Base-by-base conservation (phyloP, 805 yeast genomes). In the Saitoella complicata region DNA sequence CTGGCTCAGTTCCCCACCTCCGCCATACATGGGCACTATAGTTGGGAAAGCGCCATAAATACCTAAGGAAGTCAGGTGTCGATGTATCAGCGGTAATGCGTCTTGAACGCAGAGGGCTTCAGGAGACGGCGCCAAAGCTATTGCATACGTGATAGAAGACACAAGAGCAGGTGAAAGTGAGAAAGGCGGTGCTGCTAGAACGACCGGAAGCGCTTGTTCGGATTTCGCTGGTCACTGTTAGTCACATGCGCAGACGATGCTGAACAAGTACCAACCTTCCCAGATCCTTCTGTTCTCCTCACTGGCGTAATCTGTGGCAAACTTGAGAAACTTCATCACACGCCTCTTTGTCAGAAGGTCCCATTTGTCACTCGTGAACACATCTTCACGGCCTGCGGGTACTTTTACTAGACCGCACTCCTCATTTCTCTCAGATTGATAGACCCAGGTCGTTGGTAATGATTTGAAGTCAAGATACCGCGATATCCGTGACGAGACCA, bases 11-110 rank as follows among this genome's bases (percentile, higher is more conserved):
- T 88, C 98, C 44, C 97, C 95, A 0, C 94, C 87, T 2, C 95
- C 93, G 46, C 97, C 98, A 63, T 78, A 88, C 67, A 85, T 88
- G 42, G 94, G 81, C 54, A 79, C 79, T 66, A 88, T 69, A 8
- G 83, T 93, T 2, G 98, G 96, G 70, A 91, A 88, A 51, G 76
- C 80, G 9, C 98, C 98, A 61, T 87, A 91, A 4, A 87, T 84
- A 54, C 87, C 94, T 58, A 84, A 79, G 11, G 95, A 82, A 6
- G 75, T 66, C 49, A 91, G 66, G 58, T 85, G 91, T 45, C 96
- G 72, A 59, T 82, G 78, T 46, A 88, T 85, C 51, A 91, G 73
- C 10, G 80, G 72, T 38, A 91, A 61, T 1, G 94, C 97, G 49
- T 73, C 78, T 0, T 80, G 21, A 21, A 21, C 74, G 1, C 94